Base-by-base conservation (phyloP, 306 rosid genomes). In the Sphenostylis stenocarpa region DNA sequence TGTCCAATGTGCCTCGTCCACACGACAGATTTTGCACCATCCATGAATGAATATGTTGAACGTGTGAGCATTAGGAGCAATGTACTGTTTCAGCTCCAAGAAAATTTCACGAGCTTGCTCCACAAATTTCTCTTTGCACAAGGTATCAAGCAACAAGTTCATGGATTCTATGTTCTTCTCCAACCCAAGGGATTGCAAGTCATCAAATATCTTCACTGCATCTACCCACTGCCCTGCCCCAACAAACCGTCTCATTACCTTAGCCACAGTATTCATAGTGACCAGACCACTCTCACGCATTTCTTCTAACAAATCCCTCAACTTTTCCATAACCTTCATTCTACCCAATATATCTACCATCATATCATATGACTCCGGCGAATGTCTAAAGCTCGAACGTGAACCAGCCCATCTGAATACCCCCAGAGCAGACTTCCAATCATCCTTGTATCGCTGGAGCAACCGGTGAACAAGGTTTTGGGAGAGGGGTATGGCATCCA, bases 1-100 rank as follows among this genome's bases (percentile, higher is more conserved):
- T 0, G 96, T 94, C 97, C 98, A 94, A 71, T 86, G 88, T 0
- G 97, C 97, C 86, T 94, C 97, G 1, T 94, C 97, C 14, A 90
- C 90, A 16, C 91, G 87, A 16, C 81, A 70, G 34, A 84, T 55
- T 73, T 94, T 91, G 91, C 95, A 92, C 97, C 97, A 94, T 31
- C 98, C 98, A 24, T 91, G 96, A 75, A 92, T 88, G 58, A 92
- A 84, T 79, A 89, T 92, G 79, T 92, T 94, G 49, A 90, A 94
- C 2, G 97, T 90, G 87, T 84, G 76, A 76, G 90, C 96, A 73
- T 84, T 84, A 1, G 98, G 93, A 7, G 85, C 70, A 70, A 94
- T 86, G 73, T 92, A 85, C 12, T 78, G 82, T 82, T 89, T 94
- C 60, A 91, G 85, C 77, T 94, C 86, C 80, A 83, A 65, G 85